These are phyloP conservation scores for Platismatia glauca DNA, from an alignment of 495 filamentous ascomycete genomes.

Conservation along the genomic window DNA sequence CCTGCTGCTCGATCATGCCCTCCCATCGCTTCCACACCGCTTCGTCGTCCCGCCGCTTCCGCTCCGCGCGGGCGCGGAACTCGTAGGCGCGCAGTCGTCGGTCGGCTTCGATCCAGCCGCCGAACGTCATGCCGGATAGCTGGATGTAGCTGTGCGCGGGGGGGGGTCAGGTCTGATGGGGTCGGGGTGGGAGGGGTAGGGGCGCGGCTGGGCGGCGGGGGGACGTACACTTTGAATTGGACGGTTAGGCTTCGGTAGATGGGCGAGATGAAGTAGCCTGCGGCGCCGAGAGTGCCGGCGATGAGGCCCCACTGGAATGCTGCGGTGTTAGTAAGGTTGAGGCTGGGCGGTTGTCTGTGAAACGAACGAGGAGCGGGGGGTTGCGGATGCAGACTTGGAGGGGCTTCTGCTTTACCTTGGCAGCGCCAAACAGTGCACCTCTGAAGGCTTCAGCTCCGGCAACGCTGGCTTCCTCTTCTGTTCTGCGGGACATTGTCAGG, in stretches of 20 bases:
- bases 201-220: not conserved
- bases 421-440: conserved; percentile 51
- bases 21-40: conserved; percentile 49
- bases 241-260: conserved; percentile 75
- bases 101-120: conserved; percentile 79
- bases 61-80: conserved; percentile 37
- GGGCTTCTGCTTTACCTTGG: conserved; percentile 37
- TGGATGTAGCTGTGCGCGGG: conserved; percentile 56
- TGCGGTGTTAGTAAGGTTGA: conserved; percentile 6
- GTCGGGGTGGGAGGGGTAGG: not conserved
- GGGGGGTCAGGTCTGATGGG: conserved; percentile 6
- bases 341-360: not conserved
- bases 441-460: conserved; percentile 55
- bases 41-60: conserved; percentile 55
- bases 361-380: not conserved
- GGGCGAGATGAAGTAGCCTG: conserved; percentile 53
- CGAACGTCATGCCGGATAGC: conserved; percentile 79
- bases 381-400: not conserved
- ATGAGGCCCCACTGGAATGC: conserved; percentile 49
- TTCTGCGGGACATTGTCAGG: conserved; percentile 14
- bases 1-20: conserved; percentile 24
- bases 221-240: conserved; percentile 73
- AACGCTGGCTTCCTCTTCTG: conserved; percentile 39
- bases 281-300: conserved; percentile 45
- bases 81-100: conserved; percentile 57